phyloP scores from a whole-genome alignment of 2,329 filamentous ascomycete species.

The Apiospora sp. region DNA sequence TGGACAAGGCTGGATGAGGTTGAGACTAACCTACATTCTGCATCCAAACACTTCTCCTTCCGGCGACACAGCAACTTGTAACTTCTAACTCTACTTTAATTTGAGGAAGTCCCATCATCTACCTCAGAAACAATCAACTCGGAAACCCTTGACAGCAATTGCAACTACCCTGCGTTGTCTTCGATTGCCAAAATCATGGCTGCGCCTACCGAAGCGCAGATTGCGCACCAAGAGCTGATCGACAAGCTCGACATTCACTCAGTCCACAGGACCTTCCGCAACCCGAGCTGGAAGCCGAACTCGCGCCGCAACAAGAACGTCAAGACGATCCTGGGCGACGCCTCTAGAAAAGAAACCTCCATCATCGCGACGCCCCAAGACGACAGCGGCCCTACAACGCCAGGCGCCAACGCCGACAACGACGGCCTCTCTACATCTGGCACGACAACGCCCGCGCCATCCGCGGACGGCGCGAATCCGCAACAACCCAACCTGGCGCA shows the following conservation, averaged over 20 bases:
- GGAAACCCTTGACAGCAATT: not conserved
- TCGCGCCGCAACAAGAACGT: slow-evolving; percentile 98
- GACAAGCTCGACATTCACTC: slow-evolving; percentile 91
- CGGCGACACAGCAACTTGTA: not conserved
- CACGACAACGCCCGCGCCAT: slow-evolving; percentile 28
- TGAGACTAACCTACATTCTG: not conserved
- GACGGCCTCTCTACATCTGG: slow-evolving; percentile 38
- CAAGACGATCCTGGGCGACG: slow-evolving; percentile 93
- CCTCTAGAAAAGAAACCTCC: slow-evolving; percentile 88
- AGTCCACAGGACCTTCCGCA: slow-evolving; percentile 89
- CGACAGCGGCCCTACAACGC: slow-evolving; percentile 68
- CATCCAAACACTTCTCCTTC: not conserved
- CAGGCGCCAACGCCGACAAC: slow-evolving; percentile 48
- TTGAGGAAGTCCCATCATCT: not conserved
- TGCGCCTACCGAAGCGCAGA: slow-evolving; percentile 74
- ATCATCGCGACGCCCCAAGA: slow-evolving; percentile 80
- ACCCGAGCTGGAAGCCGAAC: slow-evolving; percentile 87
- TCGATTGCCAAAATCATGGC: slow-evolving; percentile 50
- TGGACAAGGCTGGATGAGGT: slow-evolving; percentile 14
- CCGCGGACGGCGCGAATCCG: slow-evolving; percentile 36
- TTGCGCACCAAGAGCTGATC: slow-evolving; percentile 85
- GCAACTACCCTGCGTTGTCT: not conserved
- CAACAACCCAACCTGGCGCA: slow-evolving; percentile 80
- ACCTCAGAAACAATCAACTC: not conserved
- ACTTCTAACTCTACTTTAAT: not conserved